Evolutionary conservation across 108 stramenopile species (phyloP).

Genomic region (Cyclostephanos invisitatus): DNA sequence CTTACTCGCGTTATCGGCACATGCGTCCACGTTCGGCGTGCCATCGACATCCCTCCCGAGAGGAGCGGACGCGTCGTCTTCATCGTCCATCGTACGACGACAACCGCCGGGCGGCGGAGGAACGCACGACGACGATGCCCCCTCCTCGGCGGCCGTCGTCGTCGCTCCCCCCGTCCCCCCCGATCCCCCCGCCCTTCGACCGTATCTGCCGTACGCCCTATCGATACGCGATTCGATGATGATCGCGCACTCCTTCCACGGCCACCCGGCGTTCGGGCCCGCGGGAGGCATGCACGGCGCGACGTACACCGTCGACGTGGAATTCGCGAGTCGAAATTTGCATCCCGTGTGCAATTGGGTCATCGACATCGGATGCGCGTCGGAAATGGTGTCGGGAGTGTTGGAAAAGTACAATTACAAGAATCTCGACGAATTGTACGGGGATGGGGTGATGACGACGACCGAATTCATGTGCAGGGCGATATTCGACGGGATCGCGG

Average conservation of each 20-base stretch:
- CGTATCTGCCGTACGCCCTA: slow-evolving; percentile 72
- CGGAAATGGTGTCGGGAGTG: too few species aligned
- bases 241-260: slow-evolving; percentile 93
- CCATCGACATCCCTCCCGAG: slow-evolving; percentile 5
- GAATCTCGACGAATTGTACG: slow-evolving; percentile 90
- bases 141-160: too few species aligned
- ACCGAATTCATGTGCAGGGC: slow-evolving; percentile 92
- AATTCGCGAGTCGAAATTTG: slow-evolving; percentile 67
- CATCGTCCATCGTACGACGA: not conserved
- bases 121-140: not conserved
- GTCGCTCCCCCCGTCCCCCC: too few species aligned
- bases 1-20: not conserved
- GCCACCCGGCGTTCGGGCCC: slow-evolving; percentile 85
- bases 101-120: slow-evolving; percentile 24
- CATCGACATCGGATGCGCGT: too few species aligned
- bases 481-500: slow-evolving; percentile 32
- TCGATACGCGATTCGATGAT: slow-evolving; percentile 92
- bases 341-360: slow-evolving; percentile 84
- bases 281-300: slow-evolving; percentile 93
- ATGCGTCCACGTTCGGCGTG: slow-evolving; percentile 28
- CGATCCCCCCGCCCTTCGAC: slow-evolving; percentile 21
- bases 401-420: slow-evolving; percentile 86
- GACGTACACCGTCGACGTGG: slow-evolving; percentile 93
- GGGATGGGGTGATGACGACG: slow-evolving; percentile 81
- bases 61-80: not conserved